These are phyloP conservation scores for Penicillium sp. DNA, from an alignment of 2,329 filamentous ascomycete genomes.

Conservation along the genomic window DNA sequence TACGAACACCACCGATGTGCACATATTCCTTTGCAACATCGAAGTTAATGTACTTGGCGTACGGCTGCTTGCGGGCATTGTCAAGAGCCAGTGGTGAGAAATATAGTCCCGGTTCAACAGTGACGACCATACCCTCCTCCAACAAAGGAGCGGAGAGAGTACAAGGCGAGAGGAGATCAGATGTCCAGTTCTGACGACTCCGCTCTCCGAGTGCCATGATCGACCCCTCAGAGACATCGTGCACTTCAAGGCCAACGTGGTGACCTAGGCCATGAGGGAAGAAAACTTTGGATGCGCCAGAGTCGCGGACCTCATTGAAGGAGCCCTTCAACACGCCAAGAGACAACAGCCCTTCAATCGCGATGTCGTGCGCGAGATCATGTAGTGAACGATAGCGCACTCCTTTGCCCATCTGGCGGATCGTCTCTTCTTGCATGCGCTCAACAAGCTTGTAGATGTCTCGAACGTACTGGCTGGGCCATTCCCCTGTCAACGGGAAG, in stretches of 20 bases:
- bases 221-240: constrained; percentile 42
- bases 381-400: constrained; percentile 82
- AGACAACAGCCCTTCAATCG: constrained; percentile 74
- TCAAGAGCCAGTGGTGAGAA: constrained; percentile 42
- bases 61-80: constrained; percentile 32
- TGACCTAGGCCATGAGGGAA: constrained; percentile 58
- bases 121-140: constrained; percentile 58
- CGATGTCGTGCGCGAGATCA: constrained; percentile 74
- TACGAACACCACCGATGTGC: constrained; percentile 46
- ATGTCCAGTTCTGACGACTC: neutral
- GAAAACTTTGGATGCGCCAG: constrained; percentile 42
- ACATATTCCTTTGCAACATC: constrained; percentile 42
- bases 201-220: constrained; percentile 30
- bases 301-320: constrained; percentile 50
- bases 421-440: constrained; percentile 81
- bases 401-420: constrained; percentile 70
- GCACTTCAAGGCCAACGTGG: constrained; percentile 54
- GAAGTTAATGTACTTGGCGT: constrained; percentile 42
- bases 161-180: constrained; percentile 29
- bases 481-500: constrained; percentile 73
- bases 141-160: constrained; percentile 39
- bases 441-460: constrained; percentile 82
- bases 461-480: constrained; percentile 63
- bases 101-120: constrained; percentile 56
- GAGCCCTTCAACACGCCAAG: constrained; percentile 72